phyloP scores from a whole-genome alignment of 106 monocot genomes.

The Dioscorea zingiberensis region DNA sequence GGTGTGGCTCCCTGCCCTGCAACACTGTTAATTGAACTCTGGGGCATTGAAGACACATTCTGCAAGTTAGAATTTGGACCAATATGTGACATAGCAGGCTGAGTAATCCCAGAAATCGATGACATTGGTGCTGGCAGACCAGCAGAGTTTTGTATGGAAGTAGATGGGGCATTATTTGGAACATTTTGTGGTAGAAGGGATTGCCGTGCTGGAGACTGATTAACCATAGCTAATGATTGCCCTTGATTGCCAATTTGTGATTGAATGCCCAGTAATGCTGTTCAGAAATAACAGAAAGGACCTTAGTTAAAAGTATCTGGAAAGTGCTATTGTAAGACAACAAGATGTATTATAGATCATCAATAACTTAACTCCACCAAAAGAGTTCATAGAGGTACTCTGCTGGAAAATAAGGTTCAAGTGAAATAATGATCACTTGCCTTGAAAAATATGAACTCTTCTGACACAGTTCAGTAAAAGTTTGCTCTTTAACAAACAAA shows the following conservation, averaged over 20 bases:
- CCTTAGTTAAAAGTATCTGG: not conserved
- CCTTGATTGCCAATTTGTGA: constrained; percentile 43
- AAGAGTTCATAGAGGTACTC: too few relatives aligned
- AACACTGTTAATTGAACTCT: constrained; percentile 32
- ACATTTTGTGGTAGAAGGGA: constrained; percentile 35
- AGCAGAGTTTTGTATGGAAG: constrained; percentile 33
- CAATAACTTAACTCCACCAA: too few relatives aligned
- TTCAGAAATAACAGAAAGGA: constrained; percentile 5
- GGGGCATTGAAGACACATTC: constrained; percentile 42
- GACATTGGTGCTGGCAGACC: constrained; percentile 29
- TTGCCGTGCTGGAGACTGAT: constrained; percentile 35
- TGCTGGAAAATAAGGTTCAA: too few relatives aligned
- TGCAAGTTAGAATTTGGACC: constrained; percentile 47
- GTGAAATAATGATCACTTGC: too few relatives aligned
- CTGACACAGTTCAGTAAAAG: too few relatives aligned
- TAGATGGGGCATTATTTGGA: constrained; percentile 44
- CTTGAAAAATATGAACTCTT: too few relatives aligned
- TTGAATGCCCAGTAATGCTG: constrained; percentile 41
- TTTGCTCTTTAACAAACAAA: too few relatives aligned
- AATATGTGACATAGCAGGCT: constrained; percentile 34
- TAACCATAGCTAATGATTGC: constrained; percentile 32
- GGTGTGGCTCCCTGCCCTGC: constrained; percentile 2
- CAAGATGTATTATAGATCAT: not conserved
- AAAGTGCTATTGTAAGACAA: not conserved
- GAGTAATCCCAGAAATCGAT: constrained; percentile 43